Conservation (phyloP, 129 eudicot genomes). For the Saposhnikovia divaricata region DNA sequence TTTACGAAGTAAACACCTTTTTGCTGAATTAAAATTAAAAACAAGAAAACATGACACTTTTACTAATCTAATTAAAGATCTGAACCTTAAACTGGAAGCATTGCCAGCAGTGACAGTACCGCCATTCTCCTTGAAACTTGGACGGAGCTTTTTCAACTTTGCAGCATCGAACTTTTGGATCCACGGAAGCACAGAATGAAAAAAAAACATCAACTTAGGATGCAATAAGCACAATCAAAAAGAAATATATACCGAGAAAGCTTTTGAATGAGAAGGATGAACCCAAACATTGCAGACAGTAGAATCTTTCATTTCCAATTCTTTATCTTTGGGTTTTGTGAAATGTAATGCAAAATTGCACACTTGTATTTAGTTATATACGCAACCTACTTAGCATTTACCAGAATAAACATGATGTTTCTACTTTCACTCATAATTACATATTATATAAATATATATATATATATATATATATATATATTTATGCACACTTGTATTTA, state of each 20-base stretch:
- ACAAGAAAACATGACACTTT: not conserved
- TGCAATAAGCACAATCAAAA: not conserved
- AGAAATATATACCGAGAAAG: not conserved
- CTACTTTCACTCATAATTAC: not conserved
- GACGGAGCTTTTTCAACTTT: constrained; percentile 82
- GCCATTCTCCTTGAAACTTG: constrained; percentile 85
- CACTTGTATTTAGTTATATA: not conserved
- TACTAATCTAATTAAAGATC: not conserved
- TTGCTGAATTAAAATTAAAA: not conserved
- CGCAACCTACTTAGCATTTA: not conserved
- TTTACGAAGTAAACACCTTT: not conserved
- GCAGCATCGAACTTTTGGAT: constrained; percentile 74
- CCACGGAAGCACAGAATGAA: not conserved
- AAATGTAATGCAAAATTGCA: not conserved
- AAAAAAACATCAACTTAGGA: not conserved
- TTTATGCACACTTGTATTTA: not conserved
- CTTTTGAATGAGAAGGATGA: not conserved
- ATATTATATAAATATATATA: too few relatives aligned
- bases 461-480: too few relatives aligned
- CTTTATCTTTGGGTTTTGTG: not conserved
- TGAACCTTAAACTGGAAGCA: constrained; percentile 91
- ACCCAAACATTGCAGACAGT: not conserved
- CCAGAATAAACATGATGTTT: not conserved
- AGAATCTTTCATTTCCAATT: not conserved
- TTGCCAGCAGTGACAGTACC: constrained; percentile 98